A percentile compares a stretch with the other conserved stretches of the same genome.
These are phyloP conservation scores for Rossbeevera mucosa DNA, from an alignment of 768 basidiomycete genomes.

Conservation along the genomic window DNA sequence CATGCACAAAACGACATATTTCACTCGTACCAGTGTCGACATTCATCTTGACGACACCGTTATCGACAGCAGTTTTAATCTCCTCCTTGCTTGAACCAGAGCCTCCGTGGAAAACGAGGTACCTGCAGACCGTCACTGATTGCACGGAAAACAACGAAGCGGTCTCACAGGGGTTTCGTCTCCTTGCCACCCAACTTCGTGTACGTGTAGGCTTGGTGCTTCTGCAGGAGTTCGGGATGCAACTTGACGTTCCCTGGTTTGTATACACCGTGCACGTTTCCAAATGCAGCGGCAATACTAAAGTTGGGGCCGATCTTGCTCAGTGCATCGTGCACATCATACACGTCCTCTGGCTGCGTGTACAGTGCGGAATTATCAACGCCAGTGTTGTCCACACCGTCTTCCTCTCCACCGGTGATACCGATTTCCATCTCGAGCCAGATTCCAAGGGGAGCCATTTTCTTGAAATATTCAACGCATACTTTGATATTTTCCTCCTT, in stretches of 20 bases:
- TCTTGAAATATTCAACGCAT: slow-evolving; percentile 92
- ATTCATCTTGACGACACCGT: slow-evolving; percentile 99
- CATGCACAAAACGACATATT: not conserved
- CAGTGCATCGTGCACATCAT: slow-evolving; percentile 84
- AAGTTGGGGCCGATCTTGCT: slow-evolving; percentile 86
- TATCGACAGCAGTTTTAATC: slow-evolving; percentile 82
- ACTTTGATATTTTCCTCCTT: slow-evolving; percentile 92
- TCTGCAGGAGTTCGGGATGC: slow-evolving; percentile 83
- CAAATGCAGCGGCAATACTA: slow-evolving; percentile 96
- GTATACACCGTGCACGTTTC: slow-evolving; percentile 99
- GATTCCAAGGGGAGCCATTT: slow-evolving; percentile 85
- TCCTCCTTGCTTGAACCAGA: slow-evolving; percentile 97
- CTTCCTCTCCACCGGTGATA: slow-evolving; percentile 99
- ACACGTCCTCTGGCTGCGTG: slow-evolving; percentile 97
- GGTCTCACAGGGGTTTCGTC: slow-evolving; percentile 75
- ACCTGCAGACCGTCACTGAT: slow-evolving; percentile 41
- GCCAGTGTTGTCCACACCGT: slow-evolving; percentile 95
- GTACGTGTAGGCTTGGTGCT: slow-evolving; percentile 80
- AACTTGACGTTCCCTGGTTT: slow-evolving; percentile 97
- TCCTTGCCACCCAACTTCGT: slow-evolving; percentile 59
- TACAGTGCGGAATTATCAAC: slow-evolving; percentile 93
- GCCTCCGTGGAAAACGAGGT: slow-evolving; percentile 99
- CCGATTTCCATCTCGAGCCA: slow-evolving; percentile 99
- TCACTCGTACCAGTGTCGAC: slow-evolving; percentile 71
- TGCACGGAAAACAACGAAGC: not conserved